Base-by-base conservation (phyloP, 768 basidiomycete species). In the Terana coerulea region DNA sequence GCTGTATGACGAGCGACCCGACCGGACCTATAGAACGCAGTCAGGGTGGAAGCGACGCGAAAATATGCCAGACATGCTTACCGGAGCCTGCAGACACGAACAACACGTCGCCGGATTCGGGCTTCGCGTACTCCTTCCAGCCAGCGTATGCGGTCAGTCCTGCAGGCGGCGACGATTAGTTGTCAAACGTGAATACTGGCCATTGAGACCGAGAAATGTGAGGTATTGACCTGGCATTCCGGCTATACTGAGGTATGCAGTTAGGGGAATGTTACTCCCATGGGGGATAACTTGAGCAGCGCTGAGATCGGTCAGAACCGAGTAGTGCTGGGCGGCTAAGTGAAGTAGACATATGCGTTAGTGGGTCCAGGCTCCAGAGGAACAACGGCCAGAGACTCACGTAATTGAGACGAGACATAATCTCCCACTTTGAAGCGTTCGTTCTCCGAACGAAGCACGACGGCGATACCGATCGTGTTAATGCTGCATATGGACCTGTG, bases 1-100 rank as follows among this genome's bases (percentile, higher is more conserved):
- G 57, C 61, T 77, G 74, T 26, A 70, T 64, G 43, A 75, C 72
- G 15, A 72, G 82, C 79, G 79, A 78, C 55, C 86, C 86, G 25
- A 89, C 84, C 12, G 82, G 68, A 6, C 71, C 71, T 56, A 57
- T 17, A 1, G 3, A 7, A 30, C 2, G 11, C 15, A 37, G 36
- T 40, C 6, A 40, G 17, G 12, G 1, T 3, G 7, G 3, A 9
- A 15, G 36, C 3, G 3, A 19, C 12, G 21, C 25, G 25, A 41
- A 7, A 29, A 1, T 19, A 10, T n/a, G 25, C 30, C 12, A 12
- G 34, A n/a, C 12, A 7, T n/a, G 40, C 57, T 9, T 37, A 57
- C 76, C 76, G 8, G 72, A 69, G 0, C 71, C 79, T 3, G 75
- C 67, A 1, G 67, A 69, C 12, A 83, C 71, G 53, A 79, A 83